A percentile compares a stretch with the other conserved stretches of the same genome.
Conservation (phyloP, 2,329 filamentous ascomycete species). For the Exophiala spinifera region DNA sequence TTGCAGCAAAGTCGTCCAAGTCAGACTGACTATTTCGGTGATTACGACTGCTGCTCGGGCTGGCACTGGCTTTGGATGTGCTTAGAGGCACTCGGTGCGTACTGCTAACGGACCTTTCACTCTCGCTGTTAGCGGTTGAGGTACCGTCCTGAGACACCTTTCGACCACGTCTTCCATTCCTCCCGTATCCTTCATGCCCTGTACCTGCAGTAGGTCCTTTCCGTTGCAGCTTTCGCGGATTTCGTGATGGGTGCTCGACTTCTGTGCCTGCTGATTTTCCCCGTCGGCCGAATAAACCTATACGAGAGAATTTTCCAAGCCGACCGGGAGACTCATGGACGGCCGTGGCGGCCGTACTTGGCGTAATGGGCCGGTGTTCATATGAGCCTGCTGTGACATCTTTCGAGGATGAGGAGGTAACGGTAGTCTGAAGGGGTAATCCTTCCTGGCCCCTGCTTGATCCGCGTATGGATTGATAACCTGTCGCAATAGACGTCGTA, state of each 20-base stretch:
- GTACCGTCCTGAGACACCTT: slow-evolving; percentile 41
- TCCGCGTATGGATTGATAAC: background rate
- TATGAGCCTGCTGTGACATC: background rate
- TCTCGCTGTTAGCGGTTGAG: slow-evolving; percentile 34
- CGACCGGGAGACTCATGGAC: slow-evolving; percentile 12
- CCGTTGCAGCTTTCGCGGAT: slow-evolving; percentile 61
- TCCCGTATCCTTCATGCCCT: slow-evolving; percentile 70
- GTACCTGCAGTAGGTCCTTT: slow-evolving; percentile 90
- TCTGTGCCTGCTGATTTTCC: slow-evolving; percentile 64
- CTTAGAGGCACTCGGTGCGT: slow-evolving; percentile 36
- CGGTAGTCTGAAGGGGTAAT: too few species aligned
- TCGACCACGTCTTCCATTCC: slow-evolving; percentile 45
- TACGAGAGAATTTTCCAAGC: slow-evolving; percentile 56
- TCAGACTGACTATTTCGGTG: slow-evolving; percentile 37
- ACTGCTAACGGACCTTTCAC: slow-evolving; percentile 39
- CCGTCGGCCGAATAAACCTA: slow-evolving; percentile 66
- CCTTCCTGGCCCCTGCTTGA: too few species aligned
- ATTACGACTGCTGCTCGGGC: slow-evolving; percentile 35
- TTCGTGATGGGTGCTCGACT: slow-evolving; percentile 39
- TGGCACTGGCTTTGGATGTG: slow-evolving; percentile 41
- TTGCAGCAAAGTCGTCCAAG: slow-evolving; percentile 48
- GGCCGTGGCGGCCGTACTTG: slow-evolving; percentile 23
- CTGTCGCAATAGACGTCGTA: background rate
- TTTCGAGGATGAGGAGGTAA: too few species aligned
- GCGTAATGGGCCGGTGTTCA: slow-evolving; percentile 44